phyloP scores from a whole-genome alignment of 345 rosid genomes.

The Rhodomyrtus tomentosa region DNA sequence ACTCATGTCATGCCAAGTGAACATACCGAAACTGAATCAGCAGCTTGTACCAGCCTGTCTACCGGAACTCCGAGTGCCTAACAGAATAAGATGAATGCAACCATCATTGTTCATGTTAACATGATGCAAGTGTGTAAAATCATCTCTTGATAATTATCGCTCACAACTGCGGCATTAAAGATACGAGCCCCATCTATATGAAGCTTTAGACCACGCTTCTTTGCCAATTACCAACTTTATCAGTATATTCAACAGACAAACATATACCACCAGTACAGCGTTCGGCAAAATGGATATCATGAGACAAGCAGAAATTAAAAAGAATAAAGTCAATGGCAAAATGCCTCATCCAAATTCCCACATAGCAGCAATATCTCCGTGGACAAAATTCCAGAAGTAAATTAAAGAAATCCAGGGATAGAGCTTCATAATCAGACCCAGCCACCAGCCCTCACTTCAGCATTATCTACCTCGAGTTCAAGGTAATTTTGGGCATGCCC shows the following conservation, averaged over 20 bases:
- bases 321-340: neutral
- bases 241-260: constrained; percentile 54
- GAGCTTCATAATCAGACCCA: neutral
- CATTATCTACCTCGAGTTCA: neutral
- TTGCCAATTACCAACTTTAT: constrained; percentile 64
- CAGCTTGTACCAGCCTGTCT: constrained; percentile 69
- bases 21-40: constrained; percentile 78
- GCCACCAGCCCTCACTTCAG: neutral
- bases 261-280: constrained; percentile 86
- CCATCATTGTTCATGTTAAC: neutral
- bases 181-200: constrained; percentile 96
- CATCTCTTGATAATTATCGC: constrained; percentile 11
- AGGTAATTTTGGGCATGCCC: neutral
- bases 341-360: neutral
- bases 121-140: neutral
- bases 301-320: neutral
- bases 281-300: neutral
- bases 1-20: neutral
- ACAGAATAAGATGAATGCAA: neutral
- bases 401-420: neutral
- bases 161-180: constrained; percentile 82
- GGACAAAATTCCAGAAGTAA: neutral
- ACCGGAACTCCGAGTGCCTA: constrained; percentile 90
- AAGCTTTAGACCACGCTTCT: constrained; percentile 76
- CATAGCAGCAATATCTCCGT: neutral